A percentile compares a stretch with the other conserved stretches of the same genome.
Evolutionary conservation across 768 basidiomycete species (phyloP).

Genomic region (Crucibulum laeve): DNA sequence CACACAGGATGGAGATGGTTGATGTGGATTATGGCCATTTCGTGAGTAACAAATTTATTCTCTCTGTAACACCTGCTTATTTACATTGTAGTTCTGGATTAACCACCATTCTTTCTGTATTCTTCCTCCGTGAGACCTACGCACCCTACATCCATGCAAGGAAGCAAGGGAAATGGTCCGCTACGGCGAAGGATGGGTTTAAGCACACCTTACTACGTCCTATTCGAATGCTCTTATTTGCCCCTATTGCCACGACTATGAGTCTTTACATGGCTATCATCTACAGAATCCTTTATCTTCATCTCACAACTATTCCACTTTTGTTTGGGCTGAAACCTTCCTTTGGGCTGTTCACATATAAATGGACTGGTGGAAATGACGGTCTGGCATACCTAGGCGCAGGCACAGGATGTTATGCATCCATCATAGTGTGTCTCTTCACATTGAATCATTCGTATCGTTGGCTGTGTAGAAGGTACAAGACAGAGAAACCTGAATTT

Average conservation of each 20-base stretch:
- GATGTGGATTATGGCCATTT: neutral
- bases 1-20: neutral
- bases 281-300: neutral
- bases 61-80: neutral
- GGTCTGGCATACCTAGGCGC: neutral
- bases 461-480: neutral
- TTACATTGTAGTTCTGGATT: neutral
- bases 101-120: neutral
- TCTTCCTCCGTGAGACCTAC: neutral
- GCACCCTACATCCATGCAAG: neutral
- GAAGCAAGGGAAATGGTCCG: neutral
- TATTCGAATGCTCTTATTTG: neutral
- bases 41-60: neutral
- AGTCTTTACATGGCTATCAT: neutral
- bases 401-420: neutral
- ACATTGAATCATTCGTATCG: neutral
- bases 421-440: neutral
- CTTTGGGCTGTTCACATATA: neutral
- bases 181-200: neutral
- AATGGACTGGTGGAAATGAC: neutral
- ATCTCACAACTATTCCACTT: neutral
- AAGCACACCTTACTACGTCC: neutral
- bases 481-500: neutral
- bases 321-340: neutral
- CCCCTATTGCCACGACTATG: neutral